These are phyloP conservation scores for Karstenula rhodostoma DNA, from an alignment of 2,329 filamentous ascomycete species.

Conservation along the genomic window DNA sequence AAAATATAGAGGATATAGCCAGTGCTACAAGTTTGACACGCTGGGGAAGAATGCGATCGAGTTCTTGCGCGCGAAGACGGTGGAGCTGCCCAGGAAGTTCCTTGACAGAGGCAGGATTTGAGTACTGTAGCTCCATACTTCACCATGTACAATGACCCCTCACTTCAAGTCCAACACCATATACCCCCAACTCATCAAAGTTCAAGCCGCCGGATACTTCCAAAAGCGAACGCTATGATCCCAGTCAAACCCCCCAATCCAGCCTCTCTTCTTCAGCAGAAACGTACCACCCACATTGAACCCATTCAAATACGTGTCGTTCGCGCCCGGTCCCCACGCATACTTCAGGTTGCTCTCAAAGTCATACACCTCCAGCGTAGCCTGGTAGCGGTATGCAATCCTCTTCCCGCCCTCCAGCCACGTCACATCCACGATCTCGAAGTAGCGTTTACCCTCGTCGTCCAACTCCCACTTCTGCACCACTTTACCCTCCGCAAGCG, in stretches of 20 bases:
- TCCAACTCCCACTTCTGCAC: slow-evolving; percentile 7
- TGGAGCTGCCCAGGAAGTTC: slow-evolving; percentile 7
- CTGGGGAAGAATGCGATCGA: slow-evolving; percentile 10
- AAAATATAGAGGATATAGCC: slow-evolving; percentile 2
- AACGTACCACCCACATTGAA: not conserved
- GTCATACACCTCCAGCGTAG: slow-evolving; percentile 8
- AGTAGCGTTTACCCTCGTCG: not conserved
- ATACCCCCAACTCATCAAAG: not conserved
- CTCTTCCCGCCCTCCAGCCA: slow-evolving; percentile 6
- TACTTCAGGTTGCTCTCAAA: slow-evolving; percentile 17
- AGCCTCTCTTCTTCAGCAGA: not conserved
- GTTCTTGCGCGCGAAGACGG: slow-evolving; percentile 9
- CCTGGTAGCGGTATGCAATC: slow-evolving; percentile 4
- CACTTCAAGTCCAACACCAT: not conserved
- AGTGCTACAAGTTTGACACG: slow-evolving; percentile 10
- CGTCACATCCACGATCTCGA: not conserved
- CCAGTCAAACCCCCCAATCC: slow-evolving; percentile 1
- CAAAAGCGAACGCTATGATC: not conserved
- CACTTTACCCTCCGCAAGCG: too few species aligned
- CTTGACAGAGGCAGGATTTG: slow-evolving; percentile 6
- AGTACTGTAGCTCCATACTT: not conserved
- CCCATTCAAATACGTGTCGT: not conserved
- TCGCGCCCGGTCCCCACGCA: not conserved
- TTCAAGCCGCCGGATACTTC: not conserved
- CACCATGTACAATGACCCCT: not conserved